phyloP scores from a whole-genome alignment of 139 green algal genomes.

The Limnomonas spitsbergensis region DNA sequence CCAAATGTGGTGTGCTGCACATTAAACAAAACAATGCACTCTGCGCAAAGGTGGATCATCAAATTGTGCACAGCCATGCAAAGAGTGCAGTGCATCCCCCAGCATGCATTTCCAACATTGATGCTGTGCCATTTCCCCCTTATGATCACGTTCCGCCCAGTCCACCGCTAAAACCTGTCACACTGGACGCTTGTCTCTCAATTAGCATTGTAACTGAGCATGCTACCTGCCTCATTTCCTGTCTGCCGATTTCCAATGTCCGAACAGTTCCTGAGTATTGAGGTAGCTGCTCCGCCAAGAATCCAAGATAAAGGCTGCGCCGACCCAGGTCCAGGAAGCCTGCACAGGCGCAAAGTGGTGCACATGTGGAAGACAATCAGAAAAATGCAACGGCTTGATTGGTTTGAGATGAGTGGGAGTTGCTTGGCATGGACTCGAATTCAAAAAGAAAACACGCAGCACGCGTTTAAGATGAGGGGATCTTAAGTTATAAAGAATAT shows the following conservation, averaged over 20 bases:
- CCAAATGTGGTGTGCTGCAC: no score
- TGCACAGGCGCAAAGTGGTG: neutral
- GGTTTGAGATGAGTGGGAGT: neutral
- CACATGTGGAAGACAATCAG: neutral
- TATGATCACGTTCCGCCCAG: neutral
- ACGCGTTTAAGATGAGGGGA: neutral
- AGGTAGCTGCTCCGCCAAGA: constrained; percentile 1
- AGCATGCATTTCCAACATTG: neutral
- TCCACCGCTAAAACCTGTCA: neutral
- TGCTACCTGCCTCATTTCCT: no score
- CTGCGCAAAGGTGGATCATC: no score
- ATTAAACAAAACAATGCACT: no score
- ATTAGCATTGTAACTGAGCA: neutral
- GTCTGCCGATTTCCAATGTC: no score
- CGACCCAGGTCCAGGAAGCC: constrained; percentile 1
- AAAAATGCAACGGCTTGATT: neutral
- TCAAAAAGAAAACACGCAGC: neutral
- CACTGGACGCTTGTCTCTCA: neutral
- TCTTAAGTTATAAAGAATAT: neutral
- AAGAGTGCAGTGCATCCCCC: no score
- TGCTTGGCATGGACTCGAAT: neutral
- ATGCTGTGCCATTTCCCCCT: neutral
- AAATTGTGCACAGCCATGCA: no score
- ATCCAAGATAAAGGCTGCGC: constrained; percentile 5
- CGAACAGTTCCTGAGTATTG: no score